Conservation (phyloP, 2,329 filamentous ascomycete genomes). For the Ophidiomyces ophidiicola region DNA sequence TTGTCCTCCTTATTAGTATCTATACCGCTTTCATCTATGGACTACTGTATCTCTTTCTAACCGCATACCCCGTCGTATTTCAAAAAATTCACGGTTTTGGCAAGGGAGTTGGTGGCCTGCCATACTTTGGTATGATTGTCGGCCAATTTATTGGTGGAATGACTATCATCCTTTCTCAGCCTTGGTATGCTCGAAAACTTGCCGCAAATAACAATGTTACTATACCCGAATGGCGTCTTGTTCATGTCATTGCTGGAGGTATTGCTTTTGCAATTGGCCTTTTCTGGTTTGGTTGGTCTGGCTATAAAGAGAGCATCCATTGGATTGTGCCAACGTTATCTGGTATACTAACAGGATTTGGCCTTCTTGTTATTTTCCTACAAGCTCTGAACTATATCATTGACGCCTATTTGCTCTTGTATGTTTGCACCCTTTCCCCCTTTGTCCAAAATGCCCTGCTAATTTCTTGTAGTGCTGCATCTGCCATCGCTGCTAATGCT, state of each 20-base stretch:
- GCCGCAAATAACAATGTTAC: constrained; percentile 23
- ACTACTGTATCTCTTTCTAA: constrained; percentile 26
- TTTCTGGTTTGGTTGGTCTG: constrained; percentile 36
- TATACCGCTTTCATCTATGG: constrained; percentile 29
- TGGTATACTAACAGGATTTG: constrained; percentile 36
- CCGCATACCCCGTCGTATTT: constrained; percentile 25
- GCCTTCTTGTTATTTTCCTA: constrained; percentile 39
- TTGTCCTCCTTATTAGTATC: constrained; percentile 32
- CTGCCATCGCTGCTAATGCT: constrained; percentile 40
- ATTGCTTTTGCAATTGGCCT: constrained; percentile 34
- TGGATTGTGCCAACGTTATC: constrained; percentile 34
- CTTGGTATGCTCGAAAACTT: constrained; percentile 29
- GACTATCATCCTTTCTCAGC: constrained; percentile 32
- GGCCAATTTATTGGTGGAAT: constrained; percentile 32
- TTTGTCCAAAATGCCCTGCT: neutral
- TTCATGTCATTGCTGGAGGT: constrained; percentile 37
- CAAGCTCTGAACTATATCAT: constrained; percentile 38
- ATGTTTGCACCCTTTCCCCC: constrained; percentile 10
- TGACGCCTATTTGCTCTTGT: constrained; percentile 26
- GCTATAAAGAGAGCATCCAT: constrained; percentile 23
- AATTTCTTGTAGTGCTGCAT: constrained; percentile 31
- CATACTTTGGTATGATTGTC: constrained; percentile 35
- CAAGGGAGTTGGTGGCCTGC: constrained; percentile 30
- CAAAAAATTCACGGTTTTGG: constrained; percentile 20
- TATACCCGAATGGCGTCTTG: constrained; percentile 34